Conservation (phyloP, 1,284 basidiomycete genomes). For the Erythrobasidium hasegawianum region DNA sequence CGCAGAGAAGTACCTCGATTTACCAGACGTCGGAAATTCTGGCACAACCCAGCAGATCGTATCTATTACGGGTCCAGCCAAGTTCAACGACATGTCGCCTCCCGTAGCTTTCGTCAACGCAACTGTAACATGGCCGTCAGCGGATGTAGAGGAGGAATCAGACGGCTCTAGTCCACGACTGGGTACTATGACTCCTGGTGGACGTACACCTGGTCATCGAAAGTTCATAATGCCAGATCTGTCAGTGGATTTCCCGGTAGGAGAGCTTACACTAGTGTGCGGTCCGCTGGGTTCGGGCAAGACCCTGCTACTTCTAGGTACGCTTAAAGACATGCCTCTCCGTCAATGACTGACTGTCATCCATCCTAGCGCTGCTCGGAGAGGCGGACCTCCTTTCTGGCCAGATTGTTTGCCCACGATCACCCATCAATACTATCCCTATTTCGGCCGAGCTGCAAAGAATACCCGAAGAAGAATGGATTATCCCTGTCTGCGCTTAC, state of each 20-base stretch:
- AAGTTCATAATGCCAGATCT: conserved; percentile 80
- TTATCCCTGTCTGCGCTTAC: conserved; percentile 76
- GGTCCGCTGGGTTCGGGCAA: conserved; percentile 79
- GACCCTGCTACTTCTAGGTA: conserved; percentile 68
- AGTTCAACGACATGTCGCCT: conserved; percentile 57
- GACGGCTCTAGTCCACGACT: background rate
- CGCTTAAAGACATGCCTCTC: conserved; percentile 25
- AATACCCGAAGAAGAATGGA: conserved; percentile 62
- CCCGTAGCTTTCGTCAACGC: conserved; percentile 74
- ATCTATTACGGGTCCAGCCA: conserved; percentile 64
- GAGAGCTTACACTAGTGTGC: conserved; percentile 61
- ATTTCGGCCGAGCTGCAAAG: conserved; percentile 42
- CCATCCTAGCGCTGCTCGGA: conserved; percentile 66
- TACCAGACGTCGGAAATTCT: conserved; percentile 37
- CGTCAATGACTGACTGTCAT: background rate
- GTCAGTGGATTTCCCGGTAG: conserved; percentile 67
- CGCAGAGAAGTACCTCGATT: conserved; percentile 37
- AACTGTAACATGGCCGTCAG: conserved; percentile 76
- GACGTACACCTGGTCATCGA: conserved; percentile 63
- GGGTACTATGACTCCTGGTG: conserved; percentile 45
- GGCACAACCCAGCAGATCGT: conserved; percentile 48
- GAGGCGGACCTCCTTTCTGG: conserved; percentile 82
- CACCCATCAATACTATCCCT: conserved; percentile 72
- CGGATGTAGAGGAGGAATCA: conserved; percentile 55
- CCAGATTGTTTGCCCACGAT: conserved; percentile 73